Percentiles rank a stretch among this genome's conserved stretches.
Conservation (phyloP, 2,329 filamentous ascomycete species). For the Aaosphaeria arxii region DNA sequence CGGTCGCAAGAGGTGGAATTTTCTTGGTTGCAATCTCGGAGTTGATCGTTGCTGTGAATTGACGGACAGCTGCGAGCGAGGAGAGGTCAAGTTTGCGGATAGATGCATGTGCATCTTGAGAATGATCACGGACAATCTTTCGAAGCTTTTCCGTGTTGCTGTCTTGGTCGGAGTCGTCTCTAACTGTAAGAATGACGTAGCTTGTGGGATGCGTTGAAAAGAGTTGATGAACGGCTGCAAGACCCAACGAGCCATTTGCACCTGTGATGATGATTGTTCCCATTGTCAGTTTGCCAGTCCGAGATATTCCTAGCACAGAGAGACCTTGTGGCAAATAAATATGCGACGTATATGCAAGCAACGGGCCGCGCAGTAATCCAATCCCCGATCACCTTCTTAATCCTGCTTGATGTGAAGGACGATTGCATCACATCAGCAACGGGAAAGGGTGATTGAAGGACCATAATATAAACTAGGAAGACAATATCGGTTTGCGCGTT, state of each 20-base stretch:
- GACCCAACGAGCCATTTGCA: constrained; percentile 21
- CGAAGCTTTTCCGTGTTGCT: constrained; percentile 15
- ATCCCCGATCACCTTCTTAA: too few species aligned
- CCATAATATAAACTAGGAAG: too few species aligned
- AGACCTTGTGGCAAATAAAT: too few species aligned
- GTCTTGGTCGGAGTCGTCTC: constrained; percentile 13
- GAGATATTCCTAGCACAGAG: too few species aligned
- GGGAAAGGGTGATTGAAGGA: too few species aligned
- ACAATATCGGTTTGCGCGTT: too few species aligned
- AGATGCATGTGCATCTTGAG: constrained; percentile 4
- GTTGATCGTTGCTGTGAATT: constrained; percentile 9
- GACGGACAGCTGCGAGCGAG: constrained; percentile 7
- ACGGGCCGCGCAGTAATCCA: too few species aligned
- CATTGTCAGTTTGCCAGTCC: background rate
- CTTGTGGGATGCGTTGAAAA: constrained; percentile 10
- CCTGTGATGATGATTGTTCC: constrained; percentile 18
- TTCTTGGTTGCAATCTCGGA: constrained; percentile 6
- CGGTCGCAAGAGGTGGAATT: constrained; percentile 10
- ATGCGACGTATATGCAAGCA: too few species aligned
- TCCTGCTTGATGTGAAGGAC: too few species aligned
- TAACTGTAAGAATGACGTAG: constrained; percentile 15
- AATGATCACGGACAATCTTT: constrained; percentile 6
- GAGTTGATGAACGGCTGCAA: constrained; percentile 14
- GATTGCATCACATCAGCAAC: too few species aligned
- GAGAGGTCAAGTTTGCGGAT: constrained; percentile 17